Percentiles rank a stretch among this genome's conserved stretches.
Evolutionary conservation across 2,329 filamentous ascomycete genomes (phyloP).

Genomic region (Aspergillus udagawae): DNA sequence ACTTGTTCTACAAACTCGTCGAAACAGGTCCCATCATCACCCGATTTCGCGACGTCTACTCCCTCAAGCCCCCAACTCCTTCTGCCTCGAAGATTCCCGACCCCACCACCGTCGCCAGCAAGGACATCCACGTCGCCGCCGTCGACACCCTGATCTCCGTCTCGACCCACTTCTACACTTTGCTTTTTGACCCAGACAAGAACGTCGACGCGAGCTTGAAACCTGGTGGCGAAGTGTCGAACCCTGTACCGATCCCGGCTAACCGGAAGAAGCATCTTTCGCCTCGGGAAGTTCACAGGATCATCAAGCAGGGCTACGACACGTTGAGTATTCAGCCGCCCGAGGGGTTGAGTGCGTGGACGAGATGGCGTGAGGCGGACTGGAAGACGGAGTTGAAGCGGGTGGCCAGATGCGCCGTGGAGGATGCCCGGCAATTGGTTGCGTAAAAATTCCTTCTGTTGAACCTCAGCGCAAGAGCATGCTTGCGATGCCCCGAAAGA

Average conservation of each 20-base stretch:
- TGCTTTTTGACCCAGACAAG: conserved; percentile 59
- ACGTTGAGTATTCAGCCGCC: conserved; percentile 86
- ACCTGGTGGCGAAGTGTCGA: conserved; percentile 18
- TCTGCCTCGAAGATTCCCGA: conserved; percentile 15
- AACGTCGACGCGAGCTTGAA: conserved; percentile 22
- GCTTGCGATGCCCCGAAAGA: not conserved
- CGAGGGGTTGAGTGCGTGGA: conserved; percentile 82
- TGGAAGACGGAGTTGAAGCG: conserved; percentile 82
- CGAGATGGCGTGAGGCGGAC: conserved; percentile 80
- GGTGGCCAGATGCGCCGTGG: conserved; percentile 74
- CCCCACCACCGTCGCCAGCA: conserved; percentile 9
- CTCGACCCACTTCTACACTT: conserved; percentile 75
- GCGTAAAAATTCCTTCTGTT: conserved; percentile 15
- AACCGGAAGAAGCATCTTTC: conserved; percentile 64
- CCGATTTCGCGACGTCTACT: conserved; percentile 78
- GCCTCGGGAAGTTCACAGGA: conserved; percentile 76
- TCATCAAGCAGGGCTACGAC: conserved; percentile 96
- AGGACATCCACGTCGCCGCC: conserved; percentile 53
- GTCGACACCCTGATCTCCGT: conserved; percentile 82
- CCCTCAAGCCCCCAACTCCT: conserved; percentile 31
- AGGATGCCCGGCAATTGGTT: conserved; percentile 56
- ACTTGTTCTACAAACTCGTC: conserved; percentile 97
- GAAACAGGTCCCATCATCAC: conserved; percentile 79
- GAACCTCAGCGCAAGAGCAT: not conserved
- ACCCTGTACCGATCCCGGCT: conserved; percentile 22